Conservation (phyloP, 2,329 filamentous ascomycete species). For the Fusarium acutatum region DNA sequence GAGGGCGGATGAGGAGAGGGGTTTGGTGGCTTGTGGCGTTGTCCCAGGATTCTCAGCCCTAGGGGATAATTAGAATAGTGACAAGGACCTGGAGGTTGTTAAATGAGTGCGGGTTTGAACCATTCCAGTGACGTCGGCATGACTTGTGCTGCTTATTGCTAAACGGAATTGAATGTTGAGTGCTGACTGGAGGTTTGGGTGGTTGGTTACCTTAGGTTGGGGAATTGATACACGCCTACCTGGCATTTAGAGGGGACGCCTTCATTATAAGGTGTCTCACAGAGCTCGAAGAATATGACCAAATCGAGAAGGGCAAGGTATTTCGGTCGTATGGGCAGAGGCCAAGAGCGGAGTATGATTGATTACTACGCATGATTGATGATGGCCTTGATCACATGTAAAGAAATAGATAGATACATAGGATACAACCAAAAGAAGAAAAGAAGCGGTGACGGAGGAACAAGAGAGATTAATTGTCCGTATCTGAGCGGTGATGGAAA, state of each 20-base stretch:
- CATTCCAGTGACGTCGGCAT: conserved; percentile 29
- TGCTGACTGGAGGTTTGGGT: neutral
- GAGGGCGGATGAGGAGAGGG: neutral
- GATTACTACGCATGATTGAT: neutral
- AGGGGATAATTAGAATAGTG: neutral
- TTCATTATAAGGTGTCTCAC: neutral
- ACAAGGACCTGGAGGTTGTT: neutral
- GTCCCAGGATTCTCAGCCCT: conserved; percentile 31
- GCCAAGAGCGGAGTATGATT: neutral
- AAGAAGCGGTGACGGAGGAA: conserved; percentile 27
- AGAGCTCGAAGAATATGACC: neutral
- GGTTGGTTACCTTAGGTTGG: neutral
- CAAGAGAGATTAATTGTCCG: neutral
- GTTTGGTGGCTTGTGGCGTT: conserved; percentile 21
- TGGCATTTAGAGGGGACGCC: neutral
- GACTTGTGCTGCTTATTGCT: neutral
- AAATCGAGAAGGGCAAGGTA: neutral
- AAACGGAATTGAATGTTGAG: neutral
- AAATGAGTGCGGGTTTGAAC: neutral
- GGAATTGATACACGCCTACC: neutral
- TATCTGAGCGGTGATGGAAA: conserved; percentile 22
- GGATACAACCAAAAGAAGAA: conserved; percentile 8
- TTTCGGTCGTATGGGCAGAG: neutral
- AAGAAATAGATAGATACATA: neutral
- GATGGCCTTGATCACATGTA: conserved; percentile 18